phyloP scores from a whole-genome alignment of 2,329 filamentous ascomycete species.

The Venturia aucupariae region DNA sequence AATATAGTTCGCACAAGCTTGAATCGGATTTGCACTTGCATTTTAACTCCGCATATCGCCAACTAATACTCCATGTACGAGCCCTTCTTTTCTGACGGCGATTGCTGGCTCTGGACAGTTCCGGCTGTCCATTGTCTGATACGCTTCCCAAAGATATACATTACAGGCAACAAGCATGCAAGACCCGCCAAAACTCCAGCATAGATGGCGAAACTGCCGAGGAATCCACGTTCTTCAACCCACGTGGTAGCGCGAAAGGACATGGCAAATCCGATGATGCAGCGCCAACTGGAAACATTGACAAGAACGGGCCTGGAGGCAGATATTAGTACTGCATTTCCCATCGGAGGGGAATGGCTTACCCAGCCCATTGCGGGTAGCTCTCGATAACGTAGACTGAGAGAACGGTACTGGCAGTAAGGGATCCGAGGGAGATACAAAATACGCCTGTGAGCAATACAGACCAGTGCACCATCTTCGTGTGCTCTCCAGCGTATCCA shows the following conservation, averaged over 20 bases:
- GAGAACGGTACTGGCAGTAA: slow-evolving; percentile 23
- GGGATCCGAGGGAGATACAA: slow-evolving; percentile 24
- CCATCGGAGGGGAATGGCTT: background rate
- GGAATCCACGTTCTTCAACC: slow-evolving; percentile 22
- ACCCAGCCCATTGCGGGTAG: slow-evolving; percentile 25
- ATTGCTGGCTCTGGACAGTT: background rate
- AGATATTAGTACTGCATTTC: slow-evolving; percentile 2
- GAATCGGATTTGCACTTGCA: no score
- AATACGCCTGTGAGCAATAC: slow-evolving; percentile 23
- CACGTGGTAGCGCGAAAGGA: slow-evolving; percentile 22
- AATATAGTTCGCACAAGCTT: no score
- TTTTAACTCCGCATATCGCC: no score
- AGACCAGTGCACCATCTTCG: slow-evolving; percentile 18
- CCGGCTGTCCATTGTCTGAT: slow-evolving; percentile 13
- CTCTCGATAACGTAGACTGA: slow-evolving; percentile 25
- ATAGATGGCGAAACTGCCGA: slow-evolving; percentile 23
- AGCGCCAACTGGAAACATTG: slow-evolving; percentile 25
- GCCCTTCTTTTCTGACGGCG: background rate
- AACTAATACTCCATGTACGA: slow-evolving; percentile 8
- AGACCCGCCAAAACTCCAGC: slow-evolving; percentile 21
- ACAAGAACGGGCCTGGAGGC: slow-evolving; percentile 21
- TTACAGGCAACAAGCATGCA: slow-evolving; percentile 20
- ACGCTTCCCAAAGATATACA: slow-evolving; percentile 19
- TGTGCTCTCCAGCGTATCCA: slow-evolving; percentile 20
- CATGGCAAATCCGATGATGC: slow-evolving; percentile 23